These are phyloP conservation scores for Ophiosphaerella narmari DNA, from an alignment of 2,329 filamentous ascomycete genomes.

Conservation along the genomic window DNA sequence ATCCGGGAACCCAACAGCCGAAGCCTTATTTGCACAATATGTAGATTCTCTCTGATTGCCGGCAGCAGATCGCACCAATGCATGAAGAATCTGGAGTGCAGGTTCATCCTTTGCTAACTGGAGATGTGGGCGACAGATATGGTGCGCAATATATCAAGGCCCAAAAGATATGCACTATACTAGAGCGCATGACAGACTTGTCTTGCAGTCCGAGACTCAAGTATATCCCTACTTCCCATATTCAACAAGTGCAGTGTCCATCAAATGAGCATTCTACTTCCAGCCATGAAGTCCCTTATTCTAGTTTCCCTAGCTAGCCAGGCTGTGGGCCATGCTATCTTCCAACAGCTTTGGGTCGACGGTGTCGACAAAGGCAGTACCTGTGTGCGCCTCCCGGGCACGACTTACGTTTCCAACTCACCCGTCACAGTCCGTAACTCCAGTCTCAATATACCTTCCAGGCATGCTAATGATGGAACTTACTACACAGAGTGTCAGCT, in stretches of 20 bases:
- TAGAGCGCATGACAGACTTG: not conserved
- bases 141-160: constrained; percentile 4
- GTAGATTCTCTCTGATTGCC: constrained; percentile 6
- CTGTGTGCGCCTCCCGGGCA: constrained; percentile 23
- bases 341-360: constrained; percentile 52
- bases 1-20: not conserved
- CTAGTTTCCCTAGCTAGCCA: constrained; percentile 16
- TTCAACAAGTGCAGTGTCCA: not conserved
- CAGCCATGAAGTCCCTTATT: constrained; percentile 21
- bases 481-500: constrained; percentile 53
- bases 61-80: not conserved
- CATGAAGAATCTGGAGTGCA: not conserved
- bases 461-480: constrained; percentile 45
- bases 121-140: not conserved
- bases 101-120: not conserved
- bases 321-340: constrained; percentile 52
- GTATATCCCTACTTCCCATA: not conserved
- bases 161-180: not conserved
- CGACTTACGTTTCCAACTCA: constrained; percentile 35
- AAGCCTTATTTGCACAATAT: constrained; percentile 5
- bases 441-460: not conserved
- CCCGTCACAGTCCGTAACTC: constrained; percentile 40
- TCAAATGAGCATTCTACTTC: not conserved
- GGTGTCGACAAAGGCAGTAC: constrained; percentile 45
- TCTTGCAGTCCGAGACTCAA: not conserved